phyloP scores from a whole-genome alignment of 164 flowering plant genomes.

The Brasenia schreberi region DNA sequence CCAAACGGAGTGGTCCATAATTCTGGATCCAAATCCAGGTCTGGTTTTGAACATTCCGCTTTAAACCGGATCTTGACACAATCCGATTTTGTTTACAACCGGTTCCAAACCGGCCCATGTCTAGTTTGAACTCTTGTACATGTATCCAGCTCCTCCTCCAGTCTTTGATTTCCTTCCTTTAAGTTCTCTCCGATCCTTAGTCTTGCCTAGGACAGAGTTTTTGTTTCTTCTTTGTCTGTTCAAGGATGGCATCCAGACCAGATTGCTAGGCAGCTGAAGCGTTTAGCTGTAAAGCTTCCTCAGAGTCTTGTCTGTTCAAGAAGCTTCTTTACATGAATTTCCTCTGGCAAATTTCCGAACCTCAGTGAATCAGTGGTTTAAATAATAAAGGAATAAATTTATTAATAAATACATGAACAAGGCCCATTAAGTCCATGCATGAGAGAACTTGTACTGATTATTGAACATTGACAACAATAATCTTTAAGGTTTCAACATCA shows the following conservation, averaged over 20 bases:
- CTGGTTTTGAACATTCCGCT: no score
- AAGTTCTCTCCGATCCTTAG: conserved; percentile 96
- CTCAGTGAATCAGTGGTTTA: conserved; percentile 44
- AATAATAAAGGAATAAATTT: background rate
- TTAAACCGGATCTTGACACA: no score
- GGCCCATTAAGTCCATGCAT: background rate
- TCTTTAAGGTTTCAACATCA: background rate
- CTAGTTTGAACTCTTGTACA: conserved; percentile 61
- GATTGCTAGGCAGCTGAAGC: conserved; percentile 33
- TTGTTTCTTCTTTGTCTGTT: conserved; percentile 85
- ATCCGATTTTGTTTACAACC: no score
- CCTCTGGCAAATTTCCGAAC: conserved; percentile 92
- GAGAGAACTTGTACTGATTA: background rate
- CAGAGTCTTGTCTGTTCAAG: conserved; percentile 68
- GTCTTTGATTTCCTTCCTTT: conserved; percentile 70
- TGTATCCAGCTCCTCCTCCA: conserved; percentile 91
- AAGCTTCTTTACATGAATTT: conserved; percentile 61
- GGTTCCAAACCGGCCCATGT: no score
- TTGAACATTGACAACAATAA: background rate
- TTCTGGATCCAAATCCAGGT: no score
- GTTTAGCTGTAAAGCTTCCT: conserved; percentile 64
- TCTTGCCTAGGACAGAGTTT: conserved; percentile 93
- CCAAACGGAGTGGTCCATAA: no score
- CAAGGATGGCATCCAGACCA: conserved; percentile 86
- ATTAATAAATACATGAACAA: background rate